Base-by-base conservation (phyloP, 352 stramenopile species). In the Plasmopara viticola region DNA sequence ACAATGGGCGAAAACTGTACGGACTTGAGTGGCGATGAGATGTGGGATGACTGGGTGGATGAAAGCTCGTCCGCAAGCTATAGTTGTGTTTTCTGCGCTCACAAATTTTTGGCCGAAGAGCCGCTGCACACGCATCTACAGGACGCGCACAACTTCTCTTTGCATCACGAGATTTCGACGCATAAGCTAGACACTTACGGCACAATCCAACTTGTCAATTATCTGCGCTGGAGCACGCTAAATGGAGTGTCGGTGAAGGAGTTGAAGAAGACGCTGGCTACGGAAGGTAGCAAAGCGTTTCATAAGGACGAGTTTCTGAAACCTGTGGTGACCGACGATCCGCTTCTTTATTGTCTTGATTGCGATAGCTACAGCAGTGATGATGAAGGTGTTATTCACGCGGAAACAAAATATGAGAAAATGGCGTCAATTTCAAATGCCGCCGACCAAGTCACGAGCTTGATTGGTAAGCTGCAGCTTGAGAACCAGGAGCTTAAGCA, bases 41-140 rank as follows among this genome's bases (percentile, higher is more conserved):
- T 69, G 48, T 93, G 83, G 83, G 77, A 93, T 45, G 83, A 93
- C 72, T 93, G 83, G 83, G 74, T 90, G 40, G 83, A 90, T 52
- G 83, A 93, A 38, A 61, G 60, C 48, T 53, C 70, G 18, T 66
- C 70, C 47, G 15, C 53, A 18, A 70, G 51, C 56, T 87, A 86
- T 50, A 61, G 58, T 50, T 93, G 83, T 40, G 68, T 93, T 25
- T 90, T 93, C 60, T 93, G 83, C 52, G 47, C 48, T 44, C 62
- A 67, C 41, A 71, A 71, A 35, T 76, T 78, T 51, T 31, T 68
- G 12, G 40, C 53, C 10, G 70, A 88, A 52, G 60, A 69, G 51
- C 56, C 66, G 28, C 65, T 93, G 37, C 78, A 89, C 48, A 62
- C 64, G 58, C 82, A 93, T 58, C 44, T 87, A 31, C 54, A 70